phyloP scores from a whole-genome alignment of 345 rosid genomes.

The Crucihimalaya himalaica region DNA sequence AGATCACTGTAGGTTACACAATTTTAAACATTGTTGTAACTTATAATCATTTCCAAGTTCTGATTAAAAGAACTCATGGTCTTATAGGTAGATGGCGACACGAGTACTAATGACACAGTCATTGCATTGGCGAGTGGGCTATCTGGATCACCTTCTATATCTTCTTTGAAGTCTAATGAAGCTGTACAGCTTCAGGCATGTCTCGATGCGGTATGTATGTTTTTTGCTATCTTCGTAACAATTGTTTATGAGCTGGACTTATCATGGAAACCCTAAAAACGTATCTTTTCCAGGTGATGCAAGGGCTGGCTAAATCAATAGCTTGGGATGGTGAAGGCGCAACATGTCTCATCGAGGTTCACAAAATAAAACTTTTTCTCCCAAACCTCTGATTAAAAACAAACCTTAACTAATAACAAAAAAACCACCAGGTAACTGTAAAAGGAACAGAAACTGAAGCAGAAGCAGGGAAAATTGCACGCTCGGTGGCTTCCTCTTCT shows the following conservation, averaged over 20 bases:
- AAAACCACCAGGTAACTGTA: conserved; percentile 57
- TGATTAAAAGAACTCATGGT: conserved; percentile 1
- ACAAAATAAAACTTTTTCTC: not conserved
- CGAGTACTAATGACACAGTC: conserved; percentile 91
- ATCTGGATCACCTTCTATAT: conserved; percentile 68
- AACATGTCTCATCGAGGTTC: conserved; percentile 90
- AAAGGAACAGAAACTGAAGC: conserved; percentile 69
- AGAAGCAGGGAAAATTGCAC: conserved; percentile 88
- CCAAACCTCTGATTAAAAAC: not conserved
- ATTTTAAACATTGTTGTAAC: not conserved
- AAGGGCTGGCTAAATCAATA: conserved; percentile 96
- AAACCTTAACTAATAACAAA: not conserved
- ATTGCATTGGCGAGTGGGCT: conserved; percentile 90
- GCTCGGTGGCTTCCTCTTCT: conserved; percentile 90
- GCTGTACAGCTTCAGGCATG: conserved; percentile 87
- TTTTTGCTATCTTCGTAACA: conserved; percentile 3
- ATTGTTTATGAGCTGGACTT: conserved; percentile 10
- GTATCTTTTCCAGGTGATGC: conserved; percentile 69
- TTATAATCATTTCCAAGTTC: not conserved
- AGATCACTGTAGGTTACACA: conserved; percentile 70
- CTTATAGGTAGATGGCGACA: conserved; percentile 91
- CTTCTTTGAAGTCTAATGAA: conserved; percentile 62
- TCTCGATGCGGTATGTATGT: conserved; percentile 73
- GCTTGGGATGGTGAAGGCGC: conserved; percentile 99
- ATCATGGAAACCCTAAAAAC: not conserved